Evolutionary conservation across 2,329 filamentous ascomycete species (phyloP), one percentile per base, ranked within the genome.

Genomic region (Alternaria arbusti): DNA sequence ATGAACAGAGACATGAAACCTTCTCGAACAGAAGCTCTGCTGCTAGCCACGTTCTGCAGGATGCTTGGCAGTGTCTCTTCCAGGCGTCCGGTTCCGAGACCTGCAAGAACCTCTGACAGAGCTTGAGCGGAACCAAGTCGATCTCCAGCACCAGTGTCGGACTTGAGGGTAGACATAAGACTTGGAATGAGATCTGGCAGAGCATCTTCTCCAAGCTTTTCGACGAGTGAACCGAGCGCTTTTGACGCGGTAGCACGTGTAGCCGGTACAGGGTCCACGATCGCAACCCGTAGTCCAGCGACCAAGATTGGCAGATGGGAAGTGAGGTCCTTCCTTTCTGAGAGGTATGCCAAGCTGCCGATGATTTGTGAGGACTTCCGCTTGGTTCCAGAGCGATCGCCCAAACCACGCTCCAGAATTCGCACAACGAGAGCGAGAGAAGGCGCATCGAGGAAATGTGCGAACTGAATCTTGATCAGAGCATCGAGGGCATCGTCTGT

Each of bases 1-100:
- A 99, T 98, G 82, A 99, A 99, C 44, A 99, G 87, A 8, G 96
- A 97, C 96, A 99, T 99, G 84, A 99, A 99, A 49, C 96, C 96
- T 85, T 99, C 96, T 73, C 96, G 90, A 68, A 99, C 93, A 58
- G 94, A 89, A 17, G 96, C 80, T 81, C 97, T 97, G 70, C 91
- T 89, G 74, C 95, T 98, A 71, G 93, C 90, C 69, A 97, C 95
- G 75, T 99, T 99, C 75, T 98, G 95, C 44, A 99, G 83, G 72
- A 99, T 97, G 12, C 95, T 97, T 43, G 96, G 96, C 49, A 99
- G 84, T 6, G 94, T 98, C 82, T 99, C 96, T 80, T 99, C 96
- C 70, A 99, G 84, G 70, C 96, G 91, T 54, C 91, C 88, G 1
- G 96, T 99, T 69, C 96, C 96, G 74, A 99, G 85, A 68, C 96